Conservation (phyloP, 2,329 filamentous ascomycete species). For the Thielaviopsis populi region DNA sequence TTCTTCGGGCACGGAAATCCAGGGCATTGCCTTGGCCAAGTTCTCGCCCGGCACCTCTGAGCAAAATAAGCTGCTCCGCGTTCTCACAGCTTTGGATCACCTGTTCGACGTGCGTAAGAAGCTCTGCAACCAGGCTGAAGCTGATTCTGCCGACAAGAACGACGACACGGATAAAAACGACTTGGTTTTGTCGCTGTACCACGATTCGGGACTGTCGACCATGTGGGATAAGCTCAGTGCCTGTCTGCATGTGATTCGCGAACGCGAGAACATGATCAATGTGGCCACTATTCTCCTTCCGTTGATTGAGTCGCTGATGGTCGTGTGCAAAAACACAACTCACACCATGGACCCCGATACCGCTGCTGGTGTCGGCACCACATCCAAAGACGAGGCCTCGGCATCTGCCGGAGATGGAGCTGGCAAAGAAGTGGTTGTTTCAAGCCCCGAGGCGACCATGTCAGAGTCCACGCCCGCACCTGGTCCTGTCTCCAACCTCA, state of each 20-base stretch:
- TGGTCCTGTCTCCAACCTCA: conserved; percentile 44
- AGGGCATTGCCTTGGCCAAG: conserved; percentile 82
- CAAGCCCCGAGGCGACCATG: conserved; percentile 25
- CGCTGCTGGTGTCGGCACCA: background rate
- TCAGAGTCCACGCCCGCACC: conserved; percentile 43
- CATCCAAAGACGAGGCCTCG: background rate
- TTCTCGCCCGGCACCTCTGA: conserved; percentile 94
- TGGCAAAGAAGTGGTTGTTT: conserved; percentile 21
- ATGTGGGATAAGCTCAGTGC: conserved; percentile 88
- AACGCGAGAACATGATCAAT: conserved; percentile 90
- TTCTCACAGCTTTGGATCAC: conserved; percentile 88
- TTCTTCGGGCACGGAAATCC: conserved; percentile 80
- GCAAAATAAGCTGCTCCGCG: conserved; percentile 85
- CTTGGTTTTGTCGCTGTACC: conserved; percentile 74
- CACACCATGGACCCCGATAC: conserved; percentile 46
- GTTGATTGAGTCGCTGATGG: conserved; percentile 93
- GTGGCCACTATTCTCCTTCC: conserved; percentile 91
- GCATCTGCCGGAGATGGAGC: background rate
- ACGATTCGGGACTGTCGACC: conserved; percentile 74
- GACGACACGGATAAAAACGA: conserved; percentile 64
- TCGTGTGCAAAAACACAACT: conserved; percentile 96
- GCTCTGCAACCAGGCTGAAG: conserved; percentile 30
- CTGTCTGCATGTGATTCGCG: conserved; percentile 73
- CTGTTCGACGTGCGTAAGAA: conserved; percentile 74
- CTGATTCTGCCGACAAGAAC: conserved; percentile 51